These are phyloP conservation scores for Plasmodium reichenowi DNA, from an alignment of 169 alveolate genomes.

Conservation along the genomic window DNA sequence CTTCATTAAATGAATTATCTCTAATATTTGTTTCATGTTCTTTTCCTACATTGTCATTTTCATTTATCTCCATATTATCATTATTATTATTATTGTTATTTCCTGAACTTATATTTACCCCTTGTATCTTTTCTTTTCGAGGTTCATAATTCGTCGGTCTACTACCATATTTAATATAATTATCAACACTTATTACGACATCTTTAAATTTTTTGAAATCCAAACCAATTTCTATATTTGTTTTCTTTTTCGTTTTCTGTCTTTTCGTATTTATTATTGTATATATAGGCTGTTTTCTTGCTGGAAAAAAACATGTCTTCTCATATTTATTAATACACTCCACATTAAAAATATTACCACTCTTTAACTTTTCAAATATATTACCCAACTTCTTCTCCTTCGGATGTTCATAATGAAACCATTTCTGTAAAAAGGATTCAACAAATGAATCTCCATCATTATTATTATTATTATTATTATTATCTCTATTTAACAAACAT, in stretches of 20 bases:
- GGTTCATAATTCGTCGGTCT: conserved; percentile 48
- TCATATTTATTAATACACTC: conserved; percentile 37
- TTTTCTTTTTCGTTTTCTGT: conserved; percentile 38
- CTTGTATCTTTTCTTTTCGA: conserved; percentile 3
- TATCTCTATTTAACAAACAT: neutral
- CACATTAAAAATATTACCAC: conserved; percentile 53
- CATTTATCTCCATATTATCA: conserved; percentile 13
- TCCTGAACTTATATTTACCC: no score
- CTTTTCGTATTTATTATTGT: conserved; percentile 48
- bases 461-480: neutral
- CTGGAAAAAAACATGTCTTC: conserved; percentile 69
- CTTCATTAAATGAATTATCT: neutral
- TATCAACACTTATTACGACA: conserved; percentile 32
- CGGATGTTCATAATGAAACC: conserved; percentile 42
- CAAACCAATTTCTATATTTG: conserved; percentile 40
- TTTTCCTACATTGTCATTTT: neutral
- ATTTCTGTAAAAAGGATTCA: conserved; percentile 26
- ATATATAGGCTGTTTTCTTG: conserved; percentile 72
- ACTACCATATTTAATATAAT: conserved; percentile 68
- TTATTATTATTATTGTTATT: neutral
- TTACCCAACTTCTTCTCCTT: conserved; percentile 1
- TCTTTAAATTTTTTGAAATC: conserved; percentile 47
- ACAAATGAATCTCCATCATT: neutral
- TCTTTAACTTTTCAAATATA: conserved; percentile 15
- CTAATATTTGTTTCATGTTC: neutral